A percentile compares a stretch with the other conserved stretches of the same genome.
Conservation (phyloP, 768 basidiomycete genomes). For the Hericium rajendrae region DNA sequence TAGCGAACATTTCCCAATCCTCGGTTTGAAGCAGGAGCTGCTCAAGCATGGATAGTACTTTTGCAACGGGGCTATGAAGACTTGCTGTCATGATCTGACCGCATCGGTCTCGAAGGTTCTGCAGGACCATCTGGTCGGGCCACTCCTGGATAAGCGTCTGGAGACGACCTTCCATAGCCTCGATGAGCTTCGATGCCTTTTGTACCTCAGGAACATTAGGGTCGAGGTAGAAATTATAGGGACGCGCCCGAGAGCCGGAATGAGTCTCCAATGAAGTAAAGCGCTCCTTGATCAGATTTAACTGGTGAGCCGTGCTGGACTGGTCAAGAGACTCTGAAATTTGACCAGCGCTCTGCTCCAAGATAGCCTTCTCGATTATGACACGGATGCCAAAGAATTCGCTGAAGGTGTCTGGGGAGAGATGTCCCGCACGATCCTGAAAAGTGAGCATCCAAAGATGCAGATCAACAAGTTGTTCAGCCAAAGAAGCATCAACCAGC, state of each 20-base stretch:
- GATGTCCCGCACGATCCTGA: background rate
- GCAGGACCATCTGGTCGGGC: constrained; percentile 98
- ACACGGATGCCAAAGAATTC: constrained; percentile 9
- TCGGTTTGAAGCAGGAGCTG: constrained; percentile 78
- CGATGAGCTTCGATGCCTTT: constrained; percentile 46
- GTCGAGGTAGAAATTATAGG: constrained; percentile 76
- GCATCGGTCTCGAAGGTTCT: constrained; percentile 68
- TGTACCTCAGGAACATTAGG: constrained; percentile 63
- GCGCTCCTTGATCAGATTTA: constrained; percentile 37
- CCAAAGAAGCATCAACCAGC: constrained; percentile 26
- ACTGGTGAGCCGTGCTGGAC: constrained; percentile 40
- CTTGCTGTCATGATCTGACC: constrained; percentile 51
- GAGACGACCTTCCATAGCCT: constrained; percentile 43
- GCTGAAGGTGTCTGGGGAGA: constrained; percentile 23
- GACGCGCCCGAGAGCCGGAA: constrained; percentile 5
- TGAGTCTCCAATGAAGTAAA: constrained; percentile 24
- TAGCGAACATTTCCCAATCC: constrained; percentile 97
- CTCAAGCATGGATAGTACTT: constrained; percentile 74
- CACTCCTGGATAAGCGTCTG: constrained; percentile 58
- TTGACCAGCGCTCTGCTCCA: constrained; percentile 1
- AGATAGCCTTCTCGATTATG: constrained; percentile 9
- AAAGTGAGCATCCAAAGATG: constrained; percentile 36
- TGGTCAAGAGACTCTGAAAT: constrained; percentile 33
- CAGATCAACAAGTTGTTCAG: constrained; percentile 33
- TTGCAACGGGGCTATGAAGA: constrained; percentile 68